A percentile compares a stretch with the other conserved stretches of the same genome.
These are phyloP conservation scores for Dendrobium huoshanense DNA, from an alignment of 106 monocot species.

Conservation along the genomic window DNA sequence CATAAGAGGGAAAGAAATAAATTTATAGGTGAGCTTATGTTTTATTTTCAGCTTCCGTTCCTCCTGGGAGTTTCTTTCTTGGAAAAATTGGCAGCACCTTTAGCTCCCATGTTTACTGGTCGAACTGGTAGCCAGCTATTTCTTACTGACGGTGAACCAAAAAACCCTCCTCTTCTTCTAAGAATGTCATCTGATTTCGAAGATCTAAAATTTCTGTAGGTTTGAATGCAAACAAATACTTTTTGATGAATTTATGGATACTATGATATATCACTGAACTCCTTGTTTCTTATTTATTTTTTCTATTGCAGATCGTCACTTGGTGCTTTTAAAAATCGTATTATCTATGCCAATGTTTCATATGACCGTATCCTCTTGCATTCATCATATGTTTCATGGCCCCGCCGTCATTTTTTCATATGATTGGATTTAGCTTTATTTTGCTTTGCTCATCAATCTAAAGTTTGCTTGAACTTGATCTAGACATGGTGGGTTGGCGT, in stretches of 20 bases:
- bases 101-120: conserved; percentile 75
- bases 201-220: conserved; percentile 79
- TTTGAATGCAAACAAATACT: not conserved
- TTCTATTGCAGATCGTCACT: conserved; percentile 73
- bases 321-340: conserved; percentile 59
- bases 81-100: conserved; percentile 87
- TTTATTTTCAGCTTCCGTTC: conserved; percentile 82
- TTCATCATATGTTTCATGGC: not conserved
- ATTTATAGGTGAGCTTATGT: not conserved
- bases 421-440: not conserved
- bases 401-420: not conserved
- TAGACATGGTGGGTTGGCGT: conserved; percentile 99
- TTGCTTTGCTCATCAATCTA: not conserved
- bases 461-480: conserved; percentile 39
- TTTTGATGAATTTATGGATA: not conserved
- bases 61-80: conserved; percentile 75
- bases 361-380: conserved; percentile 88
- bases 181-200: conserved; percentile 83
- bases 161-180: conserved; percentile 78
- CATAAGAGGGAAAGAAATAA: not conserved
- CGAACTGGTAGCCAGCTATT: conserved; percentile 84
- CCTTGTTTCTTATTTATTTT: conserved; percentile 10
- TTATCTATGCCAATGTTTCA: conserved; percentile 91
- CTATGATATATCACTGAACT: not conserved
- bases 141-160: conserved; percentile 81